Evolutionary conservation across 179 eudicot genomes (phyloP), one percentile per base, ranked within the genome.

Genomic region (Silene coronaria): DNA sequence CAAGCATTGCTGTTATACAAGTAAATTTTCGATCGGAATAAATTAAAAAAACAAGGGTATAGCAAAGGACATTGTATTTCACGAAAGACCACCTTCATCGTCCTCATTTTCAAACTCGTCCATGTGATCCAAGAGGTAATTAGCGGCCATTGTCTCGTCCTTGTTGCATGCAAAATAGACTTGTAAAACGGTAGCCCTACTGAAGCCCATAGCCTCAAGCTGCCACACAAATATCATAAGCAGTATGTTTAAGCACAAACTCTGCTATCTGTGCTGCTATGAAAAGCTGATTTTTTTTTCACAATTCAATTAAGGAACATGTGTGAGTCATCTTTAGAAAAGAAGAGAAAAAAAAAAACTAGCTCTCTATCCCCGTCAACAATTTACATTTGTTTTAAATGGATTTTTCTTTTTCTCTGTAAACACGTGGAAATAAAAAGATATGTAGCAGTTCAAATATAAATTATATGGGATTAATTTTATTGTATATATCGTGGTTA

Each of bases 131-230:
- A 95, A 80, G 17, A 92, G 95, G 74, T 92, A 95, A 74, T 95
- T 95, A 6, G 97, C 97, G 45, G 99, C 97, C 69, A 95, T 80
- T 78, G 93, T 96, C 87, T 95, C 99, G 19, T 92, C 88, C 86
- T 91, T 95, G 89, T 92, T 91, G 91, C 99, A 95, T 1, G 97
- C 99, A 51, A 95, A 90, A 81, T 79, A 95, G 10, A 91, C 99
- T 80, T 92, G 91, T 80, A 95, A 75, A 30, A 92, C 99, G 13
- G 90, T 70, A 28, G 88, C 90, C 76, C 97, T 85, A 81, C 90
- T 89, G 69, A 95, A 95, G 32, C 99, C 99, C 99, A 95, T 90
- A 11, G 88, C 99, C 83, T 95, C 96, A 55, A 95, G 97, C 99
- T 95, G 97, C 73, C 74, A 82, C 74, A 83, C 23, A 69, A 23